phyloP scores from a whole-genome alignment of 441 rosid species.

The Flueggea neowawraea region DNA sequence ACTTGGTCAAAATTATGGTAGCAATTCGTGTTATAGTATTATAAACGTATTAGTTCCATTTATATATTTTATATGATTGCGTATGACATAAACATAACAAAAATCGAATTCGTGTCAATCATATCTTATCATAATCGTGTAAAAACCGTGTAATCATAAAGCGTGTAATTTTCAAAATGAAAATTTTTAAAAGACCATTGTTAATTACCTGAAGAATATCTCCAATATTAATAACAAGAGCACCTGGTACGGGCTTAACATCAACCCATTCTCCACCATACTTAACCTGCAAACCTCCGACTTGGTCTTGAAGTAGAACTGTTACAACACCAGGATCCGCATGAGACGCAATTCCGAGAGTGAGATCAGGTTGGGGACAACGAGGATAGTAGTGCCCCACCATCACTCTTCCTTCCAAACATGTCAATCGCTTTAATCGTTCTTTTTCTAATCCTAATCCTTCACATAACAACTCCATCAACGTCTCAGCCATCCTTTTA shows the following conservation, averaged over 20 bases:
- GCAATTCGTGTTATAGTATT: background rate
- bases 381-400: slow-evolving; percentile 48
- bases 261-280: slow-evolving; percentile 37
- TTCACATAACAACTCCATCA: slow-evolving; percentile 43
- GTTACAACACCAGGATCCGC: slow-evolving; percentile 46
- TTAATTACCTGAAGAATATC: slow-evolving; percentile 42
- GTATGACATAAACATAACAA: no score
- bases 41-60: no score
- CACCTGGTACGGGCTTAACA: slow-evolving; percentile 42
- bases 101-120: no score
- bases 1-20: slow-evolving; percentile 47
- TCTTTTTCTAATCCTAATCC: slow-evolving; percentile 33
- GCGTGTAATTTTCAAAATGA: no score
- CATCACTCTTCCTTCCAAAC: slow-evolving; percentile 37
- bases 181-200: no score
- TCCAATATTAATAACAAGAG: slow-evolving; percentile 45
- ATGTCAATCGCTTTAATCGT: slow-evolving; percentile 33
- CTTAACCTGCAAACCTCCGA: slow-evolving; percentile 51
- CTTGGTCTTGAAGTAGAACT: slow-evolving; percentile 37
- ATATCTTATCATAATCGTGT: background rate
- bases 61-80: no score
- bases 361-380: slow-evolving; percentile 50
- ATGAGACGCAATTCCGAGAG: slow-evolving; percentile 41
- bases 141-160: no score
- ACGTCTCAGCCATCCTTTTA: slow-evolving; percentile 23